A percentile compares a stretch with the other conserved stretches of the same genome.
Evolutionary conservation across 768 basidiomycete genomes (phyloP).

Genomic region (Lactarius indigo): DNA sequence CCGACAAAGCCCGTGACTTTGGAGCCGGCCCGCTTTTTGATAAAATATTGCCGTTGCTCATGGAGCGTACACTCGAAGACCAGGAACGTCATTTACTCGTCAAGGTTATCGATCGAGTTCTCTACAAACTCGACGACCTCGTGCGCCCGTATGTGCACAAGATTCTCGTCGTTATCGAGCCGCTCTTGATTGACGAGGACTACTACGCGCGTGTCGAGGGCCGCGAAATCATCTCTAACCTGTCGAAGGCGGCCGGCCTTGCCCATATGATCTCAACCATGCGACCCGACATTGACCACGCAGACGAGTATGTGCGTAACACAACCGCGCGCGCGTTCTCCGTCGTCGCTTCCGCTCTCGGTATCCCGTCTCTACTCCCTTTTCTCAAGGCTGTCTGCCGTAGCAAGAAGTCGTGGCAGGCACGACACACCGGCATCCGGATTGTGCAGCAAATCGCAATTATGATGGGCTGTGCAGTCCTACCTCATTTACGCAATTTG

Average conservation of each 20-base stretch:
- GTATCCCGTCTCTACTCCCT: constrained; percentile 94
- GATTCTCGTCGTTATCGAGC: constrained; percentile 99
- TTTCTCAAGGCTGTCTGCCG: constrained; percentile 99
- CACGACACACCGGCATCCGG: constrained; percentile 97
- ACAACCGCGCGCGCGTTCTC: constrained; percentile 99
- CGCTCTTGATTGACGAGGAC: constrained; percentile 96
- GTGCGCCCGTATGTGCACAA: constrained; percentile 99
- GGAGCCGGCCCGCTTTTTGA: constrained; percentile 98
- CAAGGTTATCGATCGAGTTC: constrained; percentile 97
- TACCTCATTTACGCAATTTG: constrained; percentile 94
- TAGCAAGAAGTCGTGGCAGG: constrained; percentile 99
- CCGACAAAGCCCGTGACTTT: constrained; percentile 98
- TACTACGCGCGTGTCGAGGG: constrained; percentile 96
- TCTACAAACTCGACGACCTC: constrained; percentile 98
- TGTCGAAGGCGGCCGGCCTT: constrained; percentile 97
- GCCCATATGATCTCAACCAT: constrained; percentile 99
- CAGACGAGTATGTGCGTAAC: constrained; percentile 98
- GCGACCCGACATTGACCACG: constrained; percentile 99
- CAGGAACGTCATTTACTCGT: constrained; percentile 97
- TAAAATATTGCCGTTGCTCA: constrained; percentile 95
- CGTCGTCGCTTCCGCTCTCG: constrained; percentile 96
- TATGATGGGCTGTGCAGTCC: constrained; percentile 99
- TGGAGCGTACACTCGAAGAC: constrained; percentile 97
- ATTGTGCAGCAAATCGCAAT: constrained; percentile 99
- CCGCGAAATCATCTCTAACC: constrained; percentile 97